phyloP scores from a whole-genome alignment of 2,329 filamentous ascomycete genomes.

The Chlorencoelia australis region DNA sequence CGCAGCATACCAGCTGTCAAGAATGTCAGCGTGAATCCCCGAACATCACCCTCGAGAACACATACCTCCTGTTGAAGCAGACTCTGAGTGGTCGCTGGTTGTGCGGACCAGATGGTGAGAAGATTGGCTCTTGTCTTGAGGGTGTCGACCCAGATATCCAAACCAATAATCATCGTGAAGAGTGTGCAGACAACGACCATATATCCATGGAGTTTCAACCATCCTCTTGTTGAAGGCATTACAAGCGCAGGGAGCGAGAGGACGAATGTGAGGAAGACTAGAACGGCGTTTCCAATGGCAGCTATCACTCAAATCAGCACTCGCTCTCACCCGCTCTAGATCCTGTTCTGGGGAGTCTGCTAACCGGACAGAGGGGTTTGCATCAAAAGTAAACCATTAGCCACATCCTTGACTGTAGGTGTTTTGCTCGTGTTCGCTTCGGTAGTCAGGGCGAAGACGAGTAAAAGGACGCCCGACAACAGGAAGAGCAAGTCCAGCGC shows the following conservation, averaged over 20 bases:
- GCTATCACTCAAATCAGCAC: conserved; percentile 31
- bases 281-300: conserved; percentile 60
- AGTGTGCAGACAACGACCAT: conserved; percentile 50
- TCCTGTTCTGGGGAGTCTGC: conserved; percentile 17
- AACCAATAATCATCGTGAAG: conserved; percentile 56
- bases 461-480: conserved; percentile 38
- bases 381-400: conserved; percentile 39
- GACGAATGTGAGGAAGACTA: conserved; percentile 62
- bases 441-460: conserved; percentile 42
- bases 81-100: conserved; percentile 48
- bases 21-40: no score
- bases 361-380: conserved; percentile 43
- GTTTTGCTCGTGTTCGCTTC: conserved; percentile 32
- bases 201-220: conserved; percentile 61
- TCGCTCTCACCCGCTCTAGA: not conserved
- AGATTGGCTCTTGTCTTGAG: conserved; percentile 57
- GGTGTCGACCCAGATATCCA: conserved; percentile 65
- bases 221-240: conserved; percentile 53
- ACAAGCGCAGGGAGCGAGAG: conserved; percentile 62
- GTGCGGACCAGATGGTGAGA: conserved; percentile 46
- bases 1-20: conserved; percentile 61
- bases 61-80: conserved; percentile 61
- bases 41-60: no score
- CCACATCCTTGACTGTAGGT: conserved; percentile 38
- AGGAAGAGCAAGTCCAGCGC: conserved; percentile 42